phyloP scores from a whole-genome alignment of 352 stramenopile genomes.

The Phytophthora uliginosa region DNA sequence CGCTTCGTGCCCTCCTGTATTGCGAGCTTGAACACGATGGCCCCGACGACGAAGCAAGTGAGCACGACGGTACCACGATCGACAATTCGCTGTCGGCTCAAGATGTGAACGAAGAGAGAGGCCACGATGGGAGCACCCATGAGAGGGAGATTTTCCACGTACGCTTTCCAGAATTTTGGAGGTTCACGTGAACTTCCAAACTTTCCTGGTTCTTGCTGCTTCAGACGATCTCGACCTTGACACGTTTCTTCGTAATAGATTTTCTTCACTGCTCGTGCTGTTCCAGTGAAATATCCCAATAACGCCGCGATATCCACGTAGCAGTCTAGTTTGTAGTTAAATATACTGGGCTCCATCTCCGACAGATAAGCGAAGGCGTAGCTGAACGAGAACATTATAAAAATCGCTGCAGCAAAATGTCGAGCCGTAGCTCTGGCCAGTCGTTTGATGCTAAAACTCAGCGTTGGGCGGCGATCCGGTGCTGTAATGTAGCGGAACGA shows the following conservation, averaged over 20 bases:
- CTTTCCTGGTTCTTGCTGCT: not conserved
- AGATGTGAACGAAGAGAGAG: not conserved
- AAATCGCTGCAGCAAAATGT: slow-evolving; percentile 2
- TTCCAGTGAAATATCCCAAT: slow-evolving; percentile 17
- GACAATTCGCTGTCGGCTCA: not conserved
- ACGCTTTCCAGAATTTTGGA: not conserved
- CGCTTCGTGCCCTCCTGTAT: slow-evolving; percentile 43
- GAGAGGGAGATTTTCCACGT: not conserved
- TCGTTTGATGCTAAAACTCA: slow-evolving; percentile 12
- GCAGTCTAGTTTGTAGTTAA: slow-evolving; percentile 28
- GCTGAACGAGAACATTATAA: not conserved
- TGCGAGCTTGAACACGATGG: slow-evolving; percentile 33
- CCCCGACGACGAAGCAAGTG: not conserved
- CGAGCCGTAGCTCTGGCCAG: not conserved
- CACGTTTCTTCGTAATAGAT: slow-evolving; percentile 34
- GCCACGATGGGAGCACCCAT: not conserved
- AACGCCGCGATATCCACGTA: slow-evolving; percentile 24
- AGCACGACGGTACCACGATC: not conserved
- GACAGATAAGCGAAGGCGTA: slow-evolving; percentile 2
- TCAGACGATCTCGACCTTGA: slow-evolving; percentile 10
- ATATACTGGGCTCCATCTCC: not conserved
- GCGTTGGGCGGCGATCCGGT: not conserved
- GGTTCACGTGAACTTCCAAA: not conserved
- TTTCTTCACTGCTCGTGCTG: slow-evolving; percentile 3
- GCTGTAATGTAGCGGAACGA: not conserved